A percentile compares a stretch with the other conserved stretches of the same genome.
These are phyloP conservation scores for Penicillium sp. DNA, from an alignment of 2,329 filamentous ascomycete genomes.

Conservation along the genomic window DNA sequence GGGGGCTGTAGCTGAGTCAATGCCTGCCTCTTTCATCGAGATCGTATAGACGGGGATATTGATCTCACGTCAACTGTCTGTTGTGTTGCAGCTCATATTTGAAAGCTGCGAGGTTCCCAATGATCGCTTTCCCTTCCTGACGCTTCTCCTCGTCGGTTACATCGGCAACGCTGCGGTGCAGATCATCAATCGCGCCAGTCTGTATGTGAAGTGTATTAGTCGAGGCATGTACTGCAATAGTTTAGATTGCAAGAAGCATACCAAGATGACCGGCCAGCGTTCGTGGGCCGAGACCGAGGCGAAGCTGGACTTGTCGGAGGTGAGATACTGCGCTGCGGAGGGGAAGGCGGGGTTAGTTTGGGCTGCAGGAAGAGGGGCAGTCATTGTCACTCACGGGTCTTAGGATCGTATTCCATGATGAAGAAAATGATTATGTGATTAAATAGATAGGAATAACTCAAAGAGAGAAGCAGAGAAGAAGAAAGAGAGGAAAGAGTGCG, in stretches of 20 bases:
- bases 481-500: no score
- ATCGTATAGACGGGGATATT: slow-evolving; percentile 16
- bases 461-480: no score
- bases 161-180: slow-evolving; percentile 55
- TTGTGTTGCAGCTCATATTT: slow-evolving; percentile 90
- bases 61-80: slow-evolving; percentile 5
- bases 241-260: slow-evolving; percentile 42
- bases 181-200: slow-evolving; percentile 88
- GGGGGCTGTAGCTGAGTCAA: no score
- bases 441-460: no score
- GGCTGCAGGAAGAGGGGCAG: slow-evolving; percentile 51
- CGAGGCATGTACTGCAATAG: no score
- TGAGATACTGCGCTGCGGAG: no score
- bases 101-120: slow-evolving; percentile 66
- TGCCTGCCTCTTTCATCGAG: no score
- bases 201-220: slow-evolving; percentile 35
- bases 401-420: slow-evolving; percentile 64
- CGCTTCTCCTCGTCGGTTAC: slow-evolving; percentile 52
- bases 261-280: slow-evolving; percentile 88
- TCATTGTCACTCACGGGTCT: slow-evolving; percentile 61
- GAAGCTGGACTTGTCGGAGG: slow-evolving; percentile 75
- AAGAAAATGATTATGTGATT: no score
- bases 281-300: slow-evolving; percentile 74
- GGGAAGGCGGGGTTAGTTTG: no score
- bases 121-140: slow-evolving; percentile 76